Percentiles rank a stretch among this genome's conserved stretches.
phyloP scores from a whole-genome alignment of 176 grass and related monocot species.

The Themeda triandra region DNA sequence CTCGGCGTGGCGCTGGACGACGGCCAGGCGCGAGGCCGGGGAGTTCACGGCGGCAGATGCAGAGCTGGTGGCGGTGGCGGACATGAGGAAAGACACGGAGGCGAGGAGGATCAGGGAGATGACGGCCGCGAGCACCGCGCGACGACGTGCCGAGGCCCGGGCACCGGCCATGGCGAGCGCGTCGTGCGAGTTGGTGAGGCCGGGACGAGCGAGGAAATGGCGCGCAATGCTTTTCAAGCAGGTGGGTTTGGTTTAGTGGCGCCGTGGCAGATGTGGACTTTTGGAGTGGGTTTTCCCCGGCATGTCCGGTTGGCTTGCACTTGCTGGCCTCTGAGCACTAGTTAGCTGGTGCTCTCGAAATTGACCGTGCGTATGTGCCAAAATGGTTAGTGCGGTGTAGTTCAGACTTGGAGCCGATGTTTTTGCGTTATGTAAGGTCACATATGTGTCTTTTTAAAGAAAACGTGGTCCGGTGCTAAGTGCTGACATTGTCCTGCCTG shows the following conservation, averaged over 20 bases:
- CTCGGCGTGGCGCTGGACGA: slow-evolving; percentile 63
- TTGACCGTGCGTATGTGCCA: neutral
- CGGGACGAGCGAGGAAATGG: slow-evolving; percentile 14
- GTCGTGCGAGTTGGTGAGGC: neutral
- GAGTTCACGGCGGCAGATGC: neutral
- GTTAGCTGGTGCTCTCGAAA: neutral
- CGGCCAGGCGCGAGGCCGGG: slow-evolving; percentile 39
- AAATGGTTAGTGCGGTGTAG: neutral
- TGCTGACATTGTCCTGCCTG: neutral
- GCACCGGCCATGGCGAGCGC: slow-evolving; percentile 56
- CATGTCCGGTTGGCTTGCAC: slow-evolving; percentile 42
- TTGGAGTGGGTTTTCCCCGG: slow-evolving; percentile 21
- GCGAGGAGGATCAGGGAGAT: slow-evolving; percentile 51
- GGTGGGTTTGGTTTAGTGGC: slow-evolving; percentile 20
- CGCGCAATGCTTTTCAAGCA: neutral
- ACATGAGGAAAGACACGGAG: slow-evolving; percentile 42
- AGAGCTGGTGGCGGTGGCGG: slow-evolving; percentile 10
- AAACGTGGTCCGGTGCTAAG: too few relatives aligned
- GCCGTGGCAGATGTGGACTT: neutral
- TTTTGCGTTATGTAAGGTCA: too few relatives aligned
- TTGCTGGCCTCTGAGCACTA: neutral
- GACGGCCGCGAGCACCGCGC: slow-evolving; percentile 49
- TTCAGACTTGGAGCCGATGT: neutral
- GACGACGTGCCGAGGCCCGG: slow-evolving; percentile 36
- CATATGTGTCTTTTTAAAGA: too few relatives aligned